These are phyloP conservation scores for Diplogelasinospora grovesii DNA, from an alignment of 495 filamentous ascomycete genomes.

Conservation along the genomic window DNA sequence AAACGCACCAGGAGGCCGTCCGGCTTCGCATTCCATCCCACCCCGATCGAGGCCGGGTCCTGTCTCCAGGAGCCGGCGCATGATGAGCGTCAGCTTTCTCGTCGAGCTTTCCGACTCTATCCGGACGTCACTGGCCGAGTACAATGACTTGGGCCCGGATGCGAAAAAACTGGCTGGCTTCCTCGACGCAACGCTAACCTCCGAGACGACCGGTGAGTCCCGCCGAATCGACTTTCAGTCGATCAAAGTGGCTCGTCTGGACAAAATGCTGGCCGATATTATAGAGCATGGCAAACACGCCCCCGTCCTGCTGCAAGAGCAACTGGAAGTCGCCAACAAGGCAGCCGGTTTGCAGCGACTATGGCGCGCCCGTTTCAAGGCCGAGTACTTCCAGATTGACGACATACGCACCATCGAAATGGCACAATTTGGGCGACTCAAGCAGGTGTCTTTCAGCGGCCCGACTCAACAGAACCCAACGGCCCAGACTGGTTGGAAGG, in stretches of 20 bases:
- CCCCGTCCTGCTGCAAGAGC: constrained; percentile 8
- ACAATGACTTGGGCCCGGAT: constrained; percentile 13
- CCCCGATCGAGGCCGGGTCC: too few relatives aligned
- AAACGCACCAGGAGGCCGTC: too few relatives aligned
- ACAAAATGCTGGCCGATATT: constrained; percentile 36
- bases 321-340: constrained; percentile 12
- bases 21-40: too few relatives aligned
- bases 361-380: constrained; percentile 34
- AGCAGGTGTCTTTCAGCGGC: constrained; percentile 23
- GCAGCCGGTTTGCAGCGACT: constrained; percentile 28
- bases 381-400: constrained; percentile 35
- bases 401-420: constrained; percentile 27
- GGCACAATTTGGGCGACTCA: constrained; percentile 24
- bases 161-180: constrained; percentile 23
- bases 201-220: constrained; percentile 17
- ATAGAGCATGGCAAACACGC: constrained; percentile 14
- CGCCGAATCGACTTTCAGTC: constrained; percentile 23
- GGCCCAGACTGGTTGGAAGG: constrained; percentile 20
- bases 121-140: constrained; percentile 19
- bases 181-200: constrained; percentile 26
- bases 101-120: constrained; percentile 30
- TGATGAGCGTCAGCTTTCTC: constrained; percentile 10
- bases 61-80: too few relatives aligned
- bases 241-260: constrained; percentile 34
- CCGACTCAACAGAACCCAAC: constrained; percentile 7